Evolutionary conservation across 106 monocot genomes (phyloP).

Genomic region (Phalaenopsis equestris): DNA sequence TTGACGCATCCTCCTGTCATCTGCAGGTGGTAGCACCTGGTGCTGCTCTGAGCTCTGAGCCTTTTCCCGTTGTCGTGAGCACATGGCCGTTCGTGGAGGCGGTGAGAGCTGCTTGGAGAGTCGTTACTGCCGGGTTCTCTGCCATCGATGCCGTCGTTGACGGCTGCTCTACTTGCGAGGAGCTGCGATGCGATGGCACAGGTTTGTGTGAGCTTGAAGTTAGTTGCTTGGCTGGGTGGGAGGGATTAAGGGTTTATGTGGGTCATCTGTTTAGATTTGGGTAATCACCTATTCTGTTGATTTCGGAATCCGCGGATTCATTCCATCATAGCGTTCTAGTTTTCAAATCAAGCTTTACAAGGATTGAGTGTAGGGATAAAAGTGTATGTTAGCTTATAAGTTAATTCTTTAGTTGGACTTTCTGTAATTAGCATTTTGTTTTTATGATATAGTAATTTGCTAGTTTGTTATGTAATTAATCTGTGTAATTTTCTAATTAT

Average conservation of each 20-base stretch:
- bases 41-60: not conserved
- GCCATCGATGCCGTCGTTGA: constrained; percentile 74
- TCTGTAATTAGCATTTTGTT: too few species aligned
- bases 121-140: constrained; percentile 36
- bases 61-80: constrained; percentile 66
- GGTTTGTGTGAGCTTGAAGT: constrained; percentile 27
- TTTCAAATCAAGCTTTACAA: too few species aligned
- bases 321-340: too few species aligned
- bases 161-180: constrained; percentile 81
- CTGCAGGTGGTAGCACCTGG: not conserved
- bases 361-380: too few species aligned
- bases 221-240: not conserved
- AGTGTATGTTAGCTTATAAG: too few species aligned
- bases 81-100: constrained; percentile 90
- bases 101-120: constrained; percentile 66
- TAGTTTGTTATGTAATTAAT: too few species aligned
- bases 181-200: constrained; percentile 85
- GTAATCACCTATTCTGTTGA: too few species aligned
- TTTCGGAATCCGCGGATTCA: too few species aligned
- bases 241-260: not conserved
- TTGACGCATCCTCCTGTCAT: not conserved
- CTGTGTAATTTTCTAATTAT: too few species aligned
- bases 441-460: too few species aligned
- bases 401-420: too few species aligned
- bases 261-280: too few species aligned